A percentile compares a stretch with the other conserved stretches of the same genome.
These are phyloP conservation scores for Rhizopus stolonifer DNA, from an alignment of 371 early-diverging fungal species.

Conservation along the genomic window DNA sequence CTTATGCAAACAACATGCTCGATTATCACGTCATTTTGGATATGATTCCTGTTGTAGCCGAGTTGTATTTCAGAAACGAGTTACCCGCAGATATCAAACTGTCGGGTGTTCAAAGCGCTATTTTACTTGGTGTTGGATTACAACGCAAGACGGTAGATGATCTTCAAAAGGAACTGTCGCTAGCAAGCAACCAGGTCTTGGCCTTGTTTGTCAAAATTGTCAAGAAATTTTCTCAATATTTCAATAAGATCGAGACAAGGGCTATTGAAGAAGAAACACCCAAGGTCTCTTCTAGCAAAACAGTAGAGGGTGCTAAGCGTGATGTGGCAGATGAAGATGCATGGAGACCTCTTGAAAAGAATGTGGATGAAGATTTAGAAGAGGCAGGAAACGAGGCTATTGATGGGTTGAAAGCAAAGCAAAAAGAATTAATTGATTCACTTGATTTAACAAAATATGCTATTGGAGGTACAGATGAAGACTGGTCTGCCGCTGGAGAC, in stretches of 20 bases:
- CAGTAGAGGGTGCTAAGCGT: constrained; percentile 42
- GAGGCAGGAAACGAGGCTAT: constrained; percentile 77
- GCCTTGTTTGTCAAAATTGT: constrained; percentile 92
- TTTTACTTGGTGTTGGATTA: constrained; percentile 86
- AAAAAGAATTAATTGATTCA: constrained; percentile 81
- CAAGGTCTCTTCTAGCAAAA: constrained; percentile 11
- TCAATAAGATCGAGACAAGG: constrained; percentile 57
- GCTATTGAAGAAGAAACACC: constrained; percentile 39
- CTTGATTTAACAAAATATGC: constrained; percentile 77
- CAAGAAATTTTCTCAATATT: constrained; percentile 71
- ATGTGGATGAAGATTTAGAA: constrained; percentile 78
- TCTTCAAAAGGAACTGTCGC: constrained; percentile 79
- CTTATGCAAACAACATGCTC: constrained; percentile 90
- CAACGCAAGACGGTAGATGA: constrained; percentile 91
- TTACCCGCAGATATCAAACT: constrained; percentile 63
- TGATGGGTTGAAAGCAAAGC: constrained; percentile 65
- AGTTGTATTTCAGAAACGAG: constrained; percentile 72
- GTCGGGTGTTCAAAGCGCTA: constrained; percentile 85
- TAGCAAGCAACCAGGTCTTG: constrained; percentile 84
- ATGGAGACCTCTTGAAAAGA: constrained; percentile 81
- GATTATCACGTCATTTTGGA: constrained; percentile 97
- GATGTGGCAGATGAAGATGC: constrained; percentile 74
- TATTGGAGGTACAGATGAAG: constrained; percentile 70
- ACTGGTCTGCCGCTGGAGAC: constrained; percentile 66
- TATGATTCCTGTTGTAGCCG: constrained; percentile 81